Evolutionary conservation across 2,329 filamentous ascomycete genomes (phyloP).

Genomic region (Penicillium hordei): DNA sequence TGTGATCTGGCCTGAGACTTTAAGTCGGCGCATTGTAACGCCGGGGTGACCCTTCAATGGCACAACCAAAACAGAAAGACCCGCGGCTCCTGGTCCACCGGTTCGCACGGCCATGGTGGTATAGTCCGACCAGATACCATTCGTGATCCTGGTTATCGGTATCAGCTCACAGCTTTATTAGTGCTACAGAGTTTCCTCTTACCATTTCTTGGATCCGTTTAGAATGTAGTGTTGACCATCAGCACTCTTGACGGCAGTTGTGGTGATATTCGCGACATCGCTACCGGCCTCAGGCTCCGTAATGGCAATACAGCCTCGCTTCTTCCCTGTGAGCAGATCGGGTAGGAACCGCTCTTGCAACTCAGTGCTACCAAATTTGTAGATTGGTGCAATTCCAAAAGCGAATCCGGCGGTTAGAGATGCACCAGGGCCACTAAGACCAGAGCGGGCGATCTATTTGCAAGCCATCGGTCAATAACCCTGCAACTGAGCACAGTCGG

Average conservation of each 20-base stretch:
- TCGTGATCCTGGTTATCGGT: slow-evolving; percentile 58
- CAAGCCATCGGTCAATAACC: neutral
- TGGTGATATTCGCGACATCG: slow-evolving; percentile 72
- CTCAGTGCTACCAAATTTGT: slow-evolving; percentile 64
- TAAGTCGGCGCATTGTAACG: slow-evolving; percentile 66
- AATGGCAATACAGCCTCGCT: slow-evolving; percentile 72
- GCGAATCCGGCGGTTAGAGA: slow-evolving; percentile 71
- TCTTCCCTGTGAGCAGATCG: slow-evolving; percentile 65
- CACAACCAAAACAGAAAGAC: slow-evolving; percentile 67
- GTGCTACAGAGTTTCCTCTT: neutral
- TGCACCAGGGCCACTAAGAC: slow-evolving; percentile 62
- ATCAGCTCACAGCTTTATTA: neutral
- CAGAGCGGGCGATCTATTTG: slow-evolving; percentile 60
- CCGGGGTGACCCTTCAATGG: slow-evolving; percentile 67
- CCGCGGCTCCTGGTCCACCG: slow-evolving; percentile 61
- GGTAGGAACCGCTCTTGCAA: slow-evolving; percentile 68
- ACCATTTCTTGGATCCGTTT: slow-evolving; percentile 77
- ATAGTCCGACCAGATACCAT: slow-evolving; percentile 69
- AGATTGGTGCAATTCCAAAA: slow-evolving; percentile 69
- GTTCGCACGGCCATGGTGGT: slow-evolving; percentile 72
- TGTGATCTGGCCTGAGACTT: slow-evolving; percentile 63
- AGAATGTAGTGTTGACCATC: slow-evolving; percentile 69
- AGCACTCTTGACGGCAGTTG: slow-evolving; percentile 61
- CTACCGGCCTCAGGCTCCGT: slow-evolving; percentile 73
- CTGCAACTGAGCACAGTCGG: neutral